These are phyloP conservation scores for Platismatia glauca DNA, from an alignment of 495 filamentous ascomycete species.

Conservation along the genomic window DNA sequence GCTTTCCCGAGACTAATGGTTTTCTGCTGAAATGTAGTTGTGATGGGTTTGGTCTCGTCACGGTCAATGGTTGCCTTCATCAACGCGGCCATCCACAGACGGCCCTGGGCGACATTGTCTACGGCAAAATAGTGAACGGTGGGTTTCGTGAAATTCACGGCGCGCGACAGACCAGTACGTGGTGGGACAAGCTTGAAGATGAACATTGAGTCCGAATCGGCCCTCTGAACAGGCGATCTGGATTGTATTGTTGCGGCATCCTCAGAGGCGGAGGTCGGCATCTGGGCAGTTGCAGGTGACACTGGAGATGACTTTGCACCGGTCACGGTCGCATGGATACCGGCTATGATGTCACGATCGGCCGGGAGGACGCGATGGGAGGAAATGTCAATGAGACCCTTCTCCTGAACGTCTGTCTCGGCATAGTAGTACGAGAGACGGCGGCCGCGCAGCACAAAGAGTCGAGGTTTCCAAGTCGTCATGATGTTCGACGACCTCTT, in stretches of 20 bases:
- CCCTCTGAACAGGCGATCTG: conserved; percentile 26
- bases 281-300: conserved; percentile 56
- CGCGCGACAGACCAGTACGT: conserved; percentile 74
- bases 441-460: conserved; percentile 86
- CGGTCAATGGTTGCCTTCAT: conserved; percentile 99
- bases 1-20: conserved; percentile 86
- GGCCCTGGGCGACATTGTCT: conserved; percentile 75
- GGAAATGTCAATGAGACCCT: conserved; percentile 94
- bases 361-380: conserved; percentile 91
- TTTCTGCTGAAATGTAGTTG: conserved; percentile 88
- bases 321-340: conserved; percentile 84
- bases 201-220: conserved; percentile 56
- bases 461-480: conserved; percentile 91
- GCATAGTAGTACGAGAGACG: conserved; percentile 95
- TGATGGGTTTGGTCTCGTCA: conserved; percentile 67
- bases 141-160: conserved; percentile 93
- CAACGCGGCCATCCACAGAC: conserved; percentile 95
- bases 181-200: conserved; percentile 98
- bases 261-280: conserved; percentile 43
- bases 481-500: conserved; percentile 92
- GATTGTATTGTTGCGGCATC: conserved; percentile 27
- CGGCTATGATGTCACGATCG: conserved; percentile 83
- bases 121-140: conserved; percentile 97
- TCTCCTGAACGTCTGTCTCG: conserved; percentile 81
- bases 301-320: conserved; percentile 70